Evolutionary conservation across 2,329 filamentous ascomycete genomes (phyloP).

Genomic region (Fusarium nodosum): DNA sequence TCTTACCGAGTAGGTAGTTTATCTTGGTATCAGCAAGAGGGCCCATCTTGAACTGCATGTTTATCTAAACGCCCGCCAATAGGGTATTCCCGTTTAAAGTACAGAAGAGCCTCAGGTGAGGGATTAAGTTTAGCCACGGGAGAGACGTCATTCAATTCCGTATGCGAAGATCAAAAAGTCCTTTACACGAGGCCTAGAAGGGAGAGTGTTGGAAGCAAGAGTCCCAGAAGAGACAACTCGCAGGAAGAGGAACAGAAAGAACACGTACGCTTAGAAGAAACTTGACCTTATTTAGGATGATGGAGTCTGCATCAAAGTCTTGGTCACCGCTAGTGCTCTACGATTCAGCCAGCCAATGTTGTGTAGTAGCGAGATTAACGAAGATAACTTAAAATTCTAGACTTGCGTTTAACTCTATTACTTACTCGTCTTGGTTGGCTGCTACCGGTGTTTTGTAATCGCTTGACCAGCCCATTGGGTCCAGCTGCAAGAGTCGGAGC

Average conservation of each 20-base stretch:
- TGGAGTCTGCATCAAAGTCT: background rate
- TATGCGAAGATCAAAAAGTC: background rate
- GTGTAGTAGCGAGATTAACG: background rate
- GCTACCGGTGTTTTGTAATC: too few relatives aligned
- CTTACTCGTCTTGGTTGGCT: too few relatives aligned
- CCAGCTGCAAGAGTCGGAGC: background rate
- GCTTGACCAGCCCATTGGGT: background rate
- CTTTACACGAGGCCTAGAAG: background rate
- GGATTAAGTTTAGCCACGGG: background rate
- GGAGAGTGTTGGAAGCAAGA: background rate
- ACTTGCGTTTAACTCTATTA: background rate
- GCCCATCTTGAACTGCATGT: background rate
- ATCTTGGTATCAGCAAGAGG: background rate
- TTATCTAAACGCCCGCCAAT: background rate
- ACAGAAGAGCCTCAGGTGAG: background rate
- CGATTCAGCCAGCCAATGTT: background rate
- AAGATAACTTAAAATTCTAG: background rate
- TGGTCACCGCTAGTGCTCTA: accelerated
- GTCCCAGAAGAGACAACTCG: background rate
- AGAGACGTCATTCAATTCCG: background rate
- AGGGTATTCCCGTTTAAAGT: background rate
- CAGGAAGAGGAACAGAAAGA: background rate
- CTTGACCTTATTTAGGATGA: background rate
- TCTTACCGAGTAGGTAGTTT: background rate
- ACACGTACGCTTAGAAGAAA: background rate